Evolutionary conservation across 1,284 basidiomycete genomes (phyloP).

Genomic region (Boletus semigastroideus): DNA sequence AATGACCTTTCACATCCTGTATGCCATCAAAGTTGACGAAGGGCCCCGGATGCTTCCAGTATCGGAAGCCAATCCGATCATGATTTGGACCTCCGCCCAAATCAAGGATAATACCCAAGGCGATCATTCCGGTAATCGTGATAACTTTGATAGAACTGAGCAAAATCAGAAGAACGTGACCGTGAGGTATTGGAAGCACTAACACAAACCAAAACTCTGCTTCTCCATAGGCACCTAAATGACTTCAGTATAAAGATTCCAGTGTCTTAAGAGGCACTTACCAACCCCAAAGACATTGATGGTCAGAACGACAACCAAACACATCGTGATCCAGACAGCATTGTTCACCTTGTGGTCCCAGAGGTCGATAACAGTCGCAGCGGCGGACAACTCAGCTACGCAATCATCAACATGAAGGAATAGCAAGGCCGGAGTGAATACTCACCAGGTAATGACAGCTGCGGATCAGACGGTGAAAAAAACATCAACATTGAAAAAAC

Average conservation of each 20-base stretch:
- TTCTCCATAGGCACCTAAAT: slow-evolving; percentile 46
- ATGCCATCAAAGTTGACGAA: slow-evolving; percentile 31
- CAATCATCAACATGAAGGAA: background rate
- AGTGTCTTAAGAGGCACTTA: slow-evolving; percentile 19
- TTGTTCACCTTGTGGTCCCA: slow-evolving; percentile 46
- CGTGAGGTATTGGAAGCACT: background rate
- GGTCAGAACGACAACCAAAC: slow-evolving; percentile 54
- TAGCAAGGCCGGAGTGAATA: background rate
- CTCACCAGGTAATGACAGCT: slow-evolving; percentile 27
- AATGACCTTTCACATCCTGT: slow-evolving; percentile 34
- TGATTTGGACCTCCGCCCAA: slow-evolving; percentile 40
- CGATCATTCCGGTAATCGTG: slow-evolving; percentile 40
- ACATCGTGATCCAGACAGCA: slow-evolving; percentile 63
- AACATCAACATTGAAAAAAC: background rate
- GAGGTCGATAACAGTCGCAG: slow-evolving; percentile 59
- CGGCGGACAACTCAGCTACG: slow-evolving; percentile 59
- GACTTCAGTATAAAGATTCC: background rate
- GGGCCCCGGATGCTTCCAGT: slow-evolving; percentile 46
- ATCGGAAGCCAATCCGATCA: slow-evolving; percentile 39
- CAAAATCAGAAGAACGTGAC: background rate
- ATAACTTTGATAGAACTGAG: slow-evolving; percentile 41
- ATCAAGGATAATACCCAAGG: slow-evolving; percentile 41
- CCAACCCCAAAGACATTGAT: slow-evolving; percentile 60
- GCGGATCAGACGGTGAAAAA: background rate
- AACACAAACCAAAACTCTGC: slow-evolving; percentile 48